Evolutionary conservation across 441 rosid genomes (phyloP), one percentile per base, ranked within the genome.

Genomic region (Croton laevigatus): DNA sequence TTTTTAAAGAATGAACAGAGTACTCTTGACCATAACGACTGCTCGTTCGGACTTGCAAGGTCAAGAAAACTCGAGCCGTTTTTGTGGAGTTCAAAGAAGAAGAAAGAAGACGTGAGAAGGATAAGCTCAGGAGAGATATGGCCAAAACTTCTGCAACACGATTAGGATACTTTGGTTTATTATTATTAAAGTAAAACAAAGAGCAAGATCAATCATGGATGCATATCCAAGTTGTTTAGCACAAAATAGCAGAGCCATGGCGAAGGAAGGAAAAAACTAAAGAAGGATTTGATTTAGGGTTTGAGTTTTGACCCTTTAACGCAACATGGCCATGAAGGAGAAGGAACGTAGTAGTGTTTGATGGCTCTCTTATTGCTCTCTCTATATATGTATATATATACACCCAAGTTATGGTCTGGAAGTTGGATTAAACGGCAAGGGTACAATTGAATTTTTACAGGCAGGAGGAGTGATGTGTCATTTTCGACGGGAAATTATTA

Each of bases 61-160:
- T 86, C 92, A 86, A 88, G 92, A 86, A 88, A 88, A 86, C 72
- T 68, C 73, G 45, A 77, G 73, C 73, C 63, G 19, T 3, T 34
- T 55, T 57, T 48, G 16, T 52, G 38, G 54, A 67, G 51, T 60
- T 59, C 48, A 11, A 60, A 60, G 19, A 68, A 42, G 20, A 16
- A n/a, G 23, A 34, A 37, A 61, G 3, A 32, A 46, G 5, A 23
- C 0, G 7, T 72, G 69, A 74, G 81, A 81, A 77, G 77, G 69
- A 71, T 66, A 86, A 88, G 92, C 92, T 88, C 90, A 82, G 85
- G 89, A 88, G 92, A 79, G 87, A 86, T 81, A 84, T 40, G 68
- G 81, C 84, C 89, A 44, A 0, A 36, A 2, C 16, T 2, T 65
- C 70, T 73, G 72, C 58, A 73, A 8, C 67, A 22, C 8, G n/a